Evolutionary conservation across 306 rosid species (phyloP), one percentile per base, ranked within the genome.

Genomic region (Quillaja saponaria): DNA sequence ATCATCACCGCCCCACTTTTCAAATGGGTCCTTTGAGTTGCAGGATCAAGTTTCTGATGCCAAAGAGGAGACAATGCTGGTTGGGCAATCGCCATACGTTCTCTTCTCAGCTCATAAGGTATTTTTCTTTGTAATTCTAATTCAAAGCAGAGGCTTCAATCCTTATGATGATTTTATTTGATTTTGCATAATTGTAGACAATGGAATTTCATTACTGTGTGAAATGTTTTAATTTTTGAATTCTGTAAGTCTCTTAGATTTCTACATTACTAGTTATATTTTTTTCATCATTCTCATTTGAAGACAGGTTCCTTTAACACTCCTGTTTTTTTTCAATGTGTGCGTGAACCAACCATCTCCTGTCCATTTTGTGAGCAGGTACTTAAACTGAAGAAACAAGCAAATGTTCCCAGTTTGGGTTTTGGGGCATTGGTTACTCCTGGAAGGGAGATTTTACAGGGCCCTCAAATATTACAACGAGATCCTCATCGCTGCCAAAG

Each of bases 391-490:
- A 94, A 89, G 84, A 94, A 94, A 78, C 94, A 75, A 61, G 87
- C 90, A 53, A 94, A 94, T 57, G 89, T 85, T 31, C 99, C 96
- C 35, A 89, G 97, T 87, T 76, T 94, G 85, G 95, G 99, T 78
- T 89, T 94, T 71, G 99, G 99, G 81, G 99, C 95, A 50, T 71
- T 94, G 76, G 81, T 94, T 72, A 84, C 91, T 46, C 91, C 99
- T 21, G 99, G 99, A 48, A 84, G 89, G 85, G 96, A 85, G 56
- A 67, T 86, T 50, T 87, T 89, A 47, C 64, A 84, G 2, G 89
- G 95, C 50, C 85, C 96, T 53, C 97, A 89, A 71, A 75, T 87
- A 55, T 66, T 94, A 61, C 96, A 89, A 67, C 96, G 96, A 3
- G 91, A 87, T 61, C 96, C 97, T 40, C 97, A 94, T 76, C 96